Base-by-base conservation (phyloP, 495 filamentous ascomycete genomes). In the Penicillium macrosclerotiorum region DNA sequence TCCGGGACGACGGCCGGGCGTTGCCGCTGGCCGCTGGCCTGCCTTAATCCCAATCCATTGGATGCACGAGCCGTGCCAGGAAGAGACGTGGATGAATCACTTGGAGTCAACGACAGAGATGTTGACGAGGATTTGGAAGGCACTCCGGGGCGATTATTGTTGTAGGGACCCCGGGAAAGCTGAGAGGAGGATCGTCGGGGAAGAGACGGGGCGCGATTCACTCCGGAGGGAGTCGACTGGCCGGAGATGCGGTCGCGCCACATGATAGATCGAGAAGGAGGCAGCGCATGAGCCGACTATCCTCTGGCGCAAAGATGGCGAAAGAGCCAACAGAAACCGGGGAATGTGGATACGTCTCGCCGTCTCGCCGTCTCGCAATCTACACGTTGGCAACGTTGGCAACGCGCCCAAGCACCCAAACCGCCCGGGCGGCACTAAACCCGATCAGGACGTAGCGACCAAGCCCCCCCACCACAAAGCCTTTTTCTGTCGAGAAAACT, bases 241-340 rank as follows among this genome's bases (percentile, higher is more conserved):
- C 80, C 83, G 41, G 86, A 83, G 49, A 92, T 83, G 57, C 89
- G 84, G 75, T 95, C 89, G 53, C 91, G 83, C 87, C 88, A 93
- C 90, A 94, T 94, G 19, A 18, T 69, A 51, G 35, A 47, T 30
- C 30, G 26, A 19, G 9, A 24, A n/a, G 12, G 32, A 27, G 37
- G 25, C 38, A 22, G 37, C 12, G 43, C 49, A 52, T 52, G 49
- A 22, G 31, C 37, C 20, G 14, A 29, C 26, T 27, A 11, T 42
- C 18, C 24, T 9, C 13, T 11, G 9, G 35, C n/a, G 11, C 8
- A 19, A 8, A 11, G 8, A 33, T 13, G 9, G 30, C 6, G 13
- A 12, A 16, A 23, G 24, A 20, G 5, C 33, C 16, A 29, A 8
- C 6, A 3, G 19, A 37, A 20, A 19, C 11, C 35, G 34, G 14